A percentile compares a stretch with the other conserved stretches of the same genome.
phyloP scores from a whole-genome alignment of 169 alveolate genomes.

The Neospora caninum region DNA sequence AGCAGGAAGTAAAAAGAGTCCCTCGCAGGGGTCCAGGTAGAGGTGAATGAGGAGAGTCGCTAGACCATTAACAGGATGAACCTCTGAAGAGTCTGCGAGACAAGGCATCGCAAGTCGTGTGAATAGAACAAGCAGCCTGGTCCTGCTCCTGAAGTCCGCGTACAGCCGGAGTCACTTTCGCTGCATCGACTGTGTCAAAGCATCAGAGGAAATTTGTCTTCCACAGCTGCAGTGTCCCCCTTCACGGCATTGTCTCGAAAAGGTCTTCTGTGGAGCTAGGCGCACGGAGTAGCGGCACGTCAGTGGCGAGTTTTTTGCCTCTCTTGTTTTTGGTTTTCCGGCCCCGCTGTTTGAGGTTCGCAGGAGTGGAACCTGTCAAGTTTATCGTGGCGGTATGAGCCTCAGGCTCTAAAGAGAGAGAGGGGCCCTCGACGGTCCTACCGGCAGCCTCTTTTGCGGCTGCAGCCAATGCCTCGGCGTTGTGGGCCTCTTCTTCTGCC shows the following conservation, averaged over 20 bases:
- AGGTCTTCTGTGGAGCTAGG: not conserved
- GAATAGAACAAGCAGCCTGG: too few relatives aligned
- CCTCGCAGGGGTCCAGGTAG: too few relatives aligned
- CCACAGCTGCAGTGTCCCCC: too few relatives aligned
- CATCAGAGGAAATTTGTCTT: too few relatives aligned
- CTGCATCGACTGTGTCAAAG: too few relatives aligned
- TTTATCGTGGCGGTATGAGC: not conserved
- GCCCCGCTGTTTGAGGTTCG: not conserved
- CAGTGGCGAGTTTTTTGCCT: not conserved
- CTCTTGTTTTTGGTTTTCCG: not conserved
- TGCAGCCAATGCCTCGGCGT: not conserved
- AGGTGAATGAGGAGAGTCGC: too few relatives aligned
- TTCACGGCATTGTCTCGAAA: not conserved
- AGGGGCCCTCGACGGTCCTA: not conserved
- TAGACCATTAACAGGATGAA: too few relatives aligned
- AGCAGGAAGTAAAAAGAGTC: too few relatives aligned
- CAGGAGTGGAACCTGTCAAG: not conserved
- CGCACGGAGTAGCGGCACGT: not conserved
- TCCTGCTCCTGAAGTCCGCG: too few relatives aligned
- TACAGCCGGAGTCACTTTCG: too few relatives aligned
- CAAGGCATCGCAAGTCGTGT: too few relatives aligned
- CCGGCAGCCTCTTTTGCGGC: constrained; percentile 5
- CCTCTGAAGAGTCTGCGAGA: too few relatives aligned
- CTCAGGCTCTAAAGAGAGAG: not conserved
- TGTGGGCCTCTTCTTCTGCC: not conserved